Base-by-base conservation (phyloP, 1,284 basidiomycete genomes). In the Trichosporon faecale region DNA sequence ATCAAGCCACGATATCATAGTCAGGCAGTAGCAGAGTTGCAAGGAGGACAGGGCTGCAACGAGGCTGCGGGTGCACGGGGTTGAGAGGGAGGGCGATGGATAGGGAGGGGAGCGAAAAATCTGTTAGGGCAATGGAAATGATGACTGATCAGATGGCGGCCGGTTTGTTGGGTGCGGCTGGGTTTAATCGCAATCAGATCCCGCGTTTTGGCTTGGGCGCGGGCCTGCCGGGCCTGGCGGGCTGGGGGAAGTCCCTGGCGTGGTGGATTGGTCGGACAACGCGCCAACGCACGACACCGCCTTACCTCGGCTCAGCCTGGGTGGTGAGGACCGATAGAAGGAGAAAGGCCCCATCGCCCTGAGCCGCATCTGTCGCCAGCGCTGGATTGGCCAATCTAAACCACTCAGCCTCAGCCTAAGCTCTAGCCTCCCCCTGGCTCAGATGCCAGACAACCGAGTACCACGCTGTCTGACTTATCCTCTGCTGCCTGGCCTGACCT, bases 331-430 rank as follows among this genome's bases (percentile, higher is more conserved):
- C 27, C 49, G 49, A 52, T 52, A 52, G 49, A 52, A 52, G 49
- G 49, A 25, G 49, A 57, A 61, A 61, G 57, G 57, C 57, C 57
- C 57, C 57, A 61, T 61, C 57, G 57, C 57, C 57, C 57, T 61
- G 57, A 61, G 29, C 27, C 29, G 49, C 49, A 52, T 52, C 49
- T 25, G 49, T 52, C 27, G 57, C 29, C 27, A 21, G 49, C 49
- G 49, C 49, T 18, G 49, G 49, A 52, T 52, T 61, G 57, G 29
- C 57, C 57, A 61, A 61, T 61, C 57, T 61, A n/a, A n/a, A n/a
- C 57, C 16, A 29, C 55, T 27, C 25, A 57, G 52, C 52, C 55
- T 57, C 25, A 61, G 57, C 18, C 57, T 61, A 61, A 61, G 29
- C 27, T 31, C 27, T 31, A 61, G 57, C 49, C 21, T 52, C 21